Base-by-base conservation (phyloP, 306 rosid genomes). In the Quercus dentata region DNA sequence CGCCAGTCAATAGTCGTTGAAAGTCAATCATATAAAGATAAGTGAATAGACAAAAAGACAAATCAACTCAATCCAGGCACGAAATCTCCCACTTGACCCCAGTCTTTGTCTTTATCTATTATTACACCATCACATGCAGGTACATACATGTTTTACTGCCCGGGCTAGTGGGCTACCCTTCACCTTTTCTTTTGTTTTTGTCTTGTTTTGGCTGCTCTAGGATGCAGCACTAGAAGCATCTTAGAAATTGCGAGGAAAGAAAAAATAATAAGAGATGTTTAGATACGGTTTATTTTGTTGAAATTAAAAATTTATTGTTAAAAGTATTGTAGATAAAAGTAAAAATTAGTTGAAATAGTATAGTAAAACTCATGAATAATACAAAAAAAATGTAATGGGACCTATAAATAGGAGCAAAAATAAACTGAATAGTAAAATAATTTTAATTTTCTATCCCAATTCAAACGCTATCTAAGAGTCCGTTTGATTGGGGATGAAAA, bases 221-320 rank as follows among this genome's bases (percentile, higher is more conserved):
- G 41, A 6, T 3, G 64, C 21, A 9, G 15, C 15, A 12, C 23
- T 21, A 0, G 64, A 21, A 58, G n/a, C 64, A 7, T 21, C 64
- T 25, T 2, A 10, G 64, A 58, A 58, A 12, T 41, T 41, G 5
- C 15, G 5, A 21, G 30, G 12, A 3, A 6, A 9, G 8, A 21
- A 58, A 9, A 21, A 8, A 57, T 3, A 1, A 3, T 56, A 1
- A 19, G 3, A 0, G 0, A 1, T 31, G 6, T 1, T 31, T 31
- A 0, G 0, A 31, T 5, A 5, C 1, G 0, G 6, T 0, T 5
- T 5, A 5, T 33, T 1, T 33, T 33, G 0, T 0, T 33, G 38
- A 33, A 33, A 33, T 33, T 33, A 33, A 33, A 33, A 33, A 5
- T 33, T 30, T 33, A 33, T 33, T 33, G 0, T 0, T 33, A 0